Evolutionary conservation across 169 alveolate genomes (phyloP), one percentile per base, ranked within the genome.

Genomic region (Fabrea salina): DNA sequence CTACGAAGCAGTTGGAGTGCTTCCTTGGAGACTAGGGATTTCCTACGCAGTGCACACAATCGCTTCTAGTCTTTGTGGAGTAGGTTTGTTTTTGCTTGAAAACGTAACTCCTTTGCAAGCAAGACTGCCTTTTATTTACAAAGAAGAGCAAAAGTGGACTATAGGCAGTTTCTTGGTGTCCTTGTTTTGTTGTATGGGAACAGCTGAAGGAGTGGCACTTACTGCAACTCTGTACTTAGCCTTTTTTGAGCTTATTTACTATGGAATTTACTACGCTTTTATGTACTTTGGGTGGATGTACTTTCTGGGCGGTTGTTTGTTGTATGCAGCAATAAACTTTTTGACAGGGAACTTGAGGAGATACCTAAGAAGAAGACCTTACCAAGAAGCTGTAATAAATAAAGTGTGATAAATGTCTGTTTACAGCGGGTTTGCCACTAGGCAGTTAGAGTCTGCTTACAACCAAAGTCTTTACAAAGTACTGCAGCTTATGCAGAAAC

Each of bases 361-460:
- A n/a, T n/a, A n/a, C n/a, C n/a, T n/a, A n/a, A n/a, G n/a, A n/a
- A n/a, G n/a, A n/a, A n/a, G n/a, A n/a, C n/a, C n/a, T n/a, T n/a
- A n/a, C n/a, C n/a, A n/a, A n/a, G n/a, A n/a, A n/a, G n/a, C n/a
- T n/a, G n/a, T n/a, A n/a, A n/a, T n/a, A n/a, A n/a, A n/a, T n/a
- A n/a, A n/a, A n/a, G n/a, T n/a, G n/a, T n/a, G n/a, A n/a, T n/a
- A n/a, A n/a, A 61, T 61, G 74, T 61, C 74, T 7, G 39, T 61
- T 32, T 61, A 61, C 39, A 35, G 74, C 13, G 74, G 74, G 13
- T 61, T 61, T 37, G 74, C 54, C 8, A 61, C 74, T 27, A 16
- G 74, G 11, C 74, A 61, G 50, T 30, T 35, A 35, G 74, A 61
- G 39, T 16, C 74, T 8, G 51, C 11, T 27, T 61, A 61, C 25